Conservation (phyloP, 805 yeast species). For the Starmerella gropengiesseri region DNA sequence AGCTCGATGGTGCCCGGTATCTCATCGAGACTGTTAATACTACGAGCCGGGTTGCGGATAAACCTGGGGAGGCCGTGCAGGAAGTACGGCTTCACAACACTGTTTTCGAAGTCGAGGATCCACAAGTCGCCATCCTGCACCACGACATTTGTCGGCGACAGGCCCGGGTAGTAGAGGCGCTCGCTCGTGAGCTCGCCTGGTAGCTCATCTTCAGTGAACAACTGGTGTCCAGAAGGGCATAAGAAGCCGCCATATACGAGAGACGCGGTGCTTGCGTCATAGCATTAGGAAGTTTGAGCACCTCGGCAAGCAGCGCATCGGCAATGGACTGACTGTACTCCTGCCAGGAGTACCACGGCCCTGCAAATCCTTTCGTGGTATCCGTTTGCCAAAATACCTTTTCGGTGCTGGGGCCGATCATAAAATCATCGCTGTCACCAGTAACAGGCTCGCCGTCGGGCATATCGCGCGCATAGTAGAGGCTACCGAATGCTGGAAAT, state of each 20-base stretch:
- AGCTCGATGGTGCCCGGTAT: background rate
- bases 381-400: background rate
- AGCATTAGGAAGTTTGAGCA: background rate
- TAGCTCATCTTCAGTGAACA: background rate
- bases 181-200: constrained; percentile 21
- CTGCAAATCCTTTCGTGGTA: background rate
- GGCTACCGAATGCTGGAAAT: constrained; percentile 66
- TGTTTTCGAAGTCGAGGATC: constrained; percentile 72
- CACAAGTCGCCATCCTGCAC: constrained; percentile 26
- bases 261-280: background rate
- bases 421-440: constrained; percentile 31
- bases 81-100: constrained; percentile 71
- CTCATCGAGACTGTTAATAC: background rate
- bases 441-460: background rate
- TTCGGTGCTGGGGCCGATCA: background rate
- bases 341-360: background rate
- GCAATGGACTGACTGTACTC: background rate
- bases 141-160: background rate
- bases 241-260: background rate
- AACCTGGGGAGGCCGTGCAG: constrained; percentile 69
- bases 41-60: constrained; percentile 47
- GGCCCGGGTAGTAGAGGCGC: constrained; percentile 10
- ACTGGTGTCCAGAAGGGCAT: no score
- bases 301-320: background rate
- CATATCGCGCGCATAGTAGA: constrained; percentile 63